Evolutionary conservation across 148 eudicot species (phyloP).

Genomic region (Fagopyrum tataricum): DNA sequence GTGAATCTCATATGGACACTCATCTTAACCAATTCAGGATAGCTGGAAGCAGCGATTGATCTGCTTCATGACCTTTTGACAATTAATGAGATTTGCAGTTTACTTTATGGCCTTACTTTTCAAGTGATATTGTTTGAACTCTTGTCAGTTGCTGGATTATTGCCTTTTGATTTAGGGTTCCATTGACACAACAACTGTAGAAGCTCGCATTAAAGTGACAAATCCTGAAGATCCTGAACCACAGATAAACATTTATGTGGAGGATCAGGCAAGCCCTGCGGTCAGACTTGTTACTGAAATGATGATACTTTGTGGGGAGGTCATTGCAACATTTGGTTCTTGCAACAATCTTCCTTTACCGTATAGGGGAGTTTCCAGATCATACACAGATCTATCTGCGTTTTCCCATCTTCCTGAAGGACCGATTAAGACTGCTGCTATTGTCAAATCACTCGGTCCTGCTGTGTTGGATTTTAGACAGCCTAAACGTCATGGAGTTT

Average conservation of each 20-base stretch:
- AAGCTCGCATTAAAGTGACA: slow-evolving; percentile 75
- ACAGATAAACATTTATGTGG: slow-evolving; percentile 74
- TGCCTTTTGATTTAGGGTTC: slow-evolving; percentile 53
- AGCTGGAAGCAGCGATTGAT: not conserved
- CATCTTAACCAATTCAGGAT: not conserved
- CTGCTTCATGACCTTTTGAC: not conserved
- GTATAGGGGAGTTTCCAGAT: slow-evolving; percentile 85
- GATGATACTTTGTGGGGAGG: slow-evolving; percentile 99
- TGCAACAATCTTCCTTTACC: slow-evolving; percentile 68
- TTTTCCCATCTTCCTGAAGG: slow-evolving; percentile 98
- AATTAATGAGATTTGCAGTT: not conserved
- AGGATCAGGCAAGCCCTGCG: slow-evolving; percentile 82
- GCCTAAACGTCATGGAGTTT: slow-evolving; percentile 77
- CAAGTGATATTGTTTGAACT: not conserved
- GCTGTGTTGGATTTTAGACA: slow-evolving; percentile 94
- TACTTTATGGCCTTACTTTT: not conserved
- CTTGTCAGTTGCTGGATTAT: not conserved
- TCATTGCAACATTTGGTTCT: slow-evolving; percentile 77
- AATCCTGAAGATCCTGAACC: slow-evolving; percentile 94
- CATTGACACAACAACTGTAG: slow-evolving; percentile 69
- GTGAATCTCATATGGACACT: not conserved
- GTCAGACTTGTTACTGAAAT: slow-evolving; percentile 97
- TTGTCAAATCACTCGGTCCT: slow-evolving; percentile 75
- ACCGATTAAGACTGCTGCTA: slow-evolving; percentile 72
- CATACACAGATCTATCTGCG: slow-evolving; percentile 67